Base-by-base conservation (phyloP, 129 eudicot species). In the Flaveria robusta region DNA sequence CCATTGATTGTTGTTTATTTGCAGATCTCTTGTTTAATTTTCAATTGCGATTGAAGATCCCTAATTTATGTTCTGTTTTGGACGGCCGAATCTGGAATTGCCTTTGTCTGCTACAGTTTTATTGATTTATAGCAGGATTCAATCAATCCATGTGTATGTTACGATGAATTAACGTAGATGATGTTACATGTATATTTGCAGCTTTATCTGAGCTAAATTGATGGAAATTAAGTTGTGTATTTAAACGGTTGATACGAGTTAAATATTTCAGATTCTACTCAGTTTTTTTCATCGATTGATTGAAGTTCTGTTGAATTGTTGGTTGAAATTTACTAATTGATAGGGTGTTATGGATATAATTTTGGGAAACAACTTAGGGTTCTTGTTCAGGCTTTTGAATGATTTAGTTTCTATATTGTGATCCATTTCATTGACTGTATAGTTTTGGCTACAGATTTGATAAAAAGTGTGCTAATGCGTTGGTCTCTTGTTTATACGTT, bases 281-380 rank as follows among this genome's bases (percentile, higher is more conserved):
- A 41, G 42, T 58, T 4, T 56, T 73, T 56, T 58, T 73, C 55
- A 10, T 73, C 20, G 55, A 15, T 58, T 73, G 55, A 45, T 73
- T 20, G 55, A 23, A 14, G 14, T 39, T 75, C 41, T 2, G 66
- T 63, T 9, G 62, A 72, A 71, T 7, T 5, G 65, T 51, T 81
- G 27, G 46, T 24, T 66, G 13, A 34, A 13, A 54, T 52, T 37
- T 19, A 29, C 2, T 24, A 19, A 39, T 50, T 37, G 60, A 54
- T 75, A 64, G 71, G 82, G 78, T 75, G 76, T 79, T 71, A 23
- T 42, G 45, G 72, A 77, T 74, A 74, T 15, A 68, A 66, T 77
- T 77, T 81, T 67, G 62, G 77, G 24, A 37, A 41, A 39, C 47
- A 24, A 58, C 31, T 29, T 39, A 22, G 16, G 50, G 29, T 69